These are phyloP conservation scores for Cordyceps cicadae DNA, from an alignment of 2,329 filamentous ascomycete genomes.

Conservation along the genomic window DNA sequence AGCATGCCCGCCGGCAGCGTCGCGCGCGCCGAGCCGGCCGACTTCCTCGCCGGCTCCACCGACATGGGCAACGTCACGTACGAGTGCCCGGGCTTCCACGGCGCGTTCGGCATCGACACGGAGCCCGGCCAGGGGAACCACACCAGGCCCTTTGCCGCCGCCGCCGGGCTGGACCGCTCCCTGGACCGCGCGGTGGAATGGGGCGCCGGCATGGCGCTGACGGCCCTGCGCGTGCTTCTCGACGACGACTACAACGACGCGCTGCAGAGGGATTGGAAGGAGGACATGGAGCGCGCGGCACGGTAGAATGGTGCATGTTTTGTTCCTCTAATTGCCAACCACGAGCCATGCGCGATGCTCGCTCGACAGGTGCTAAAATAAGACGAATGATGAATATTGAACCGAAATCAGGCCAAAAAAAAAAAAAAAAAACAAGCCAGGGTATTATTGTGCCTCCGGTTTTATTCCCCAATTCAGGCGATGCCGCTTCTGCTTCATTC, in stretches of 20 bases:
- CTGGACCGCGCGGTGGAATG: constrained; percentile 30
- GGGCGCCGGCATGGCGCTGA: constrained; percentile 32
- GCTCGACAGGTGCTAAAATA: not conserved
- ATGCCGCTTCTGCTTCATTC: not conserved
- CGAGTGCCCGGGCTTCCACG: constrained; percentile 35
- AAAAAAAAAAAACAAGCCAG: not conserved
- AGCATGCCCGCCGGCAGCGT: constrained; percentile 28
- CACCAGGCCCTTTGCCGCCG: constrained; percentile 32
- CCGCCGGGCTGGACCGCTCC: constrained; percentile 27
- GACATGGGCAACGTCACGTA: constrained; percentile 43
- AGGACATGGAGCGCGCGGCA: constrained; percentile 25
- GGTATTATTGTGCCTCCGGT: not conserved
- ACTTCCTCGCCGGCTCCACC: constrained; percentile 28
- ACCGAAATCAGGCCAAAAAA: not conserved
- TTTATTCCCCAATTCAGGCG: not conserved
- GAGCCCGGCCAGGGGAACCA: constrained; percentile 21
- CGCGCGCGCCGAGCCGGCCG: constrained; percentile 25
- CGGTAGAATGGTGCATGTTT: not conserved
- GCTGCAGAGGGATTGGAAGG: constrained; percentile 20
- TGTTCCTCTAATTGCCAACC: no score
- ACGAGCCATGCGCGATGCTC: not conserved
- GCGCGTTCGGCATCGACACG: constrained; percentile 34
- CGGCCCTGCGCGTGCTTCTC: constrained; percentile 20
- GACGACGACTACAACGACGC: constrained; percentile 24
- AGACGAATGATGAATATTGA: not conserved